Percentiles rank a stretch among this genome's conserved stretches.
phyloP scores from a whole-genome alignment of 495 filamentous ascomycete genomes.

The Podospora pseudopauciseta region DNA sequence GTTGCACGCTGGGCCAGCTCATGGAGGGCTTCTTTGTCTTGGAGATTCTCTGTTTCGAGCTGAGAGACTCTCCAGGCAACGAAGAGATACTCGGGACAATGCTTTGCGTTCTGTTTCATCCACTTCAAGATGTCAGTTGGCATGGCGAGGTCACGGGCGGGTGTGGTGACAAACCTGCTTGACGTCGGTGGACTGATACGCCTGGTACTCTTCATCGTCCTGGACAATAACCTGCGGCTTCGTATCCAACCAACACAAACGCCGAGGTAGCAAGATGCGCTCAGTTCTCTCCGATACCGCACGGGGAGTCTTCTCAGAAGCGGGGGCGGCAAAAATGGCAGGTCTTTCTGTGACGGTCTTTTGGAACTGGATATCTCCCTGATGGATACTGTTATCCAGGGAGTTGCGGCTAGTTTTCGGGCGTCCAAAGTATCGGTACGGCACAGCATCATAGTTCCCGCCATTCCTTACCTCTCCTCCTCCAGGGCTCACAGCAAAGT shows the following conservation, averaged over 20 bases:
- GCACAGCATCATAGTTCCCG: background rate
- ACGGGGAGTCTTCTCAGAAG: background rate
- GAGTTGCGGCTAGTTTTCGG: background rate
- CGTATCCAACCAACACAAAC: background rate
- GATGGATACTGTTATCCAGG: background rate
- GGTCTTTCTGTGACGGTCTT: background rate
- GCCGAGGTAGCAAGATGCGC: background rate
- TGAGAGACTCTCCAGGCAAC: background rate
- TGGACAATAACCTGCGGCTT: background rate
- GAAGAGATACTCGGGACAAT: background rate
- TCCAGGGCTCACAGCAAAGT: background rate
- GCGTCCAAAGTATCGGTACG: conserved; percentile 2
- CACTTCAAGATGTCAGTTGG: background rate
- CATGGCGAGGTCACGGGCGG: background rate
- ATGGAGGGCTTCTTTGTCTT: background rate
- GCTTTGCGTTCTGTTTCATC: background rate
- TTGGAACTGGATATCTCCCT: background rate
- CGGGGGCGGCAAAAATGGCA: background rate
- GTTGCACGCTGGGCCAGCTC: background rate
- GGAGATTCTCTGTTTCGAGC: background rate
- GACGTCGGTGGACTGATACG: conserved; percentile 1
- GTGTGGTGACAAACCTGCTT: background rate
- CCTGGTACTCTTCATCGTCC: background rate
- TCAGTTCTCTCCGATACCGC: background rate
- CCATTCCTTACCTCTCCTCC: background rate